Conservation (phyloP, 2,329 filamentous ascomycete species). For the Fusarium sp. region DNA sequence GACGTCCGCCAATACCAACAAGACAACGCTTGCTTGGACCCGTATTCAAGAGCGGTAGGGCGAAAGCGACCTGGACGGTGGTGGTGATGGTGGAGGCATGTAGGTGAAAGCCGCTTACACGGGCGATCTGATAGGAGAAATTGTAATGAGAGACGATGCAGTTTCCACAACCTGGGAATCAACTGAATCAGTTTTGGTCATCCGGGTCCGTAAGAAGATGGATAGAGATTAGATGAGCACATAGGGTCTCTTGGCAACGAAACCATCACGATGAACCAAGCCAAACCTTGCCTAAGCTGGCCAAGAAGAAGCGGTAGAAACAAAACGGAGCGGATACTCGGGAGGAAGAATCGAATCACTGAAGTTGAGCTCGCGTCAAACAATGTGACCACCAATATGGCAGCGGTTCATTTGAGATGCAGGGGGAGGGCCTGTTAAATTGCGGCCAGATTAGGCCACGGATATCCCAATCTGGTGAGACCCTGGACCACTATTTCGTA, state of each 20-base stretch:
- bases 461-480: constrained; percentile 39
- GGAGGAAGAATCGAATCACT: constrained; percentile 5
- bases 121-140: constrained; percentile 14
- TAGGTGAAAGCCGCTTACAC: constrained; percentile 18
- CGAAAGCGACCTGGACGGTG: constrained; percentile 20
- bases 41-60: constrained; percentile 24
- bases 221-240: constrained; percentile 20
- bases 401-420: constrained; percentile 17
- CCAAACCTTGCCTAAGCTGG: constrained; percentile 10
- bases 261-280: constrained; percentile 7
- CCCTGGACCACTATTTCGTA: constrained; percentile 26
- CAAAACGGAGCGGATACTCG: constrained; percentile 27
- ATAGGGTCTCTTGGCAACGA: constrained; percentile 15
- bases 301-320: constrained; percentile 34
- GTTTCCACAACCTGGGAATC: constrained; percentile 11
- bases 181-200: constrained; percentile 10
- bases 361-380: constrained; percentile 18
- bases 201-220: constrained; percentile 9
- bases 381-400: constrained; percentile 21
- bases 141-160: constrained; percentile 8
- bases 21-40: constrained; percentile 4
- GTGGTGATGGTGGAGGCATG: constrained; percentile 27
- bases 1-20: constrained; percentile 5
- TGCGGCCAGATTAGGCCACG: constrained; percentile 32
- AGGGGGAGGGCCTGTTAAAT: constrained; percentile 37